Evolutionary conservation across 768 basidiomycete genomes (phyloP).

Genomic region (Mycena albidolilacea): DNA sequence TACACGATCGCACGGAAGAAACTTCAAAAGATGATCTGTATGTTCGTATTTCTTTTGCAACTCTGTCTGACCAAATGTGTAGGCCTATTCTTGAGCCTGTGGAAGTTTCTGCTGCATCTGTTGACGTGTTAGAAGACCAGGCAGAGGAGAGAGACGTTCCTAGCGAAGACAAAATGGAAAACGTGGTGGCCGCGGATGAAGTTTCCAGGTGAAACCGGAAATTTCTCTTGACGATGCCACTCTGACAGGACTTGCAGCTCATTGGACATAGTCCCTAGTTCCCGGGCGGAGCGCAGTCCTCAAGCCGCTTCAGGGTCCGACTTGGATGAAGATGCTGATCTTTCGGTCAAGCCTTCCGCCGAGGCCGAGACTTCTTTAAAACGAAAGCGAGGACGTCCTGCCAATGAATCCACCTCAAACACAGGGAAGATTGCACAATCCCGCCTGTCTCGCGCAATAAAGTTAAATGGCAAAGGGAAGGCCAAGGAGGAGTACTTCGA

Average conservation of each 20-base stretch:
- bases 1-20: not conserved
- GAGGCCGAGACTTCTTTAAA: constrained; percentile 33
- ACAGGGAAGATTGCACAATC: constrained; percentile 33
- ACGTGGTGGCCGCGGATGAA: not conserved
- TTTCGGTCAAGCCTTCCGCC: not conserved
- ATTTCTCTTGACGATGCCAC: no score
- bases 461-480: constrained; percentile 52
- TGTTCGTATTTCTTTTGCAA: not conserved
- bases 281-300: not conserved
- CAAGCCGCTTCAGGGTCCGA: not conserved
- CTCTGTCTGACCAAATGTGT: not conserved
- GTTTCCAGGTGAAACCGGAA: not conserved
- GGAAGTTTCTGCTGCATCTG: not conserved
- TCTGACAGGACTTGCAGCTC: constrained; percentile 9
- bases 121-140: not conserved
- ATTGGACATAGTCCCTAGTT: not conserved
- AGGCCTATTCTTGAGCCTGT: not conserved
- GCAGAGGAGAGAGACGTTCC: not conserved
- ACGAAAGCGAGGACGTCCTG: constrained; percentile 33
- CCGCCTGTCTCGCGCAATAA: constrained; percentile 28
- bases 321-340: not conserved
- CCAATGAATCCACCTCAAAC: constrained; percentile 31
- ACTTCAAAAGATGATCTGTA: constrained; percentile 14
- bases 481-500: constrained; percentile 44
- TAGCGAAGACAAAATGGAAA: not conserved